These are phyloP conservation scores for Fusarium nodosum DNA, from an alignment of 2,329 filamentous ascomycete species.

Conservation along the genomic window DNA sequence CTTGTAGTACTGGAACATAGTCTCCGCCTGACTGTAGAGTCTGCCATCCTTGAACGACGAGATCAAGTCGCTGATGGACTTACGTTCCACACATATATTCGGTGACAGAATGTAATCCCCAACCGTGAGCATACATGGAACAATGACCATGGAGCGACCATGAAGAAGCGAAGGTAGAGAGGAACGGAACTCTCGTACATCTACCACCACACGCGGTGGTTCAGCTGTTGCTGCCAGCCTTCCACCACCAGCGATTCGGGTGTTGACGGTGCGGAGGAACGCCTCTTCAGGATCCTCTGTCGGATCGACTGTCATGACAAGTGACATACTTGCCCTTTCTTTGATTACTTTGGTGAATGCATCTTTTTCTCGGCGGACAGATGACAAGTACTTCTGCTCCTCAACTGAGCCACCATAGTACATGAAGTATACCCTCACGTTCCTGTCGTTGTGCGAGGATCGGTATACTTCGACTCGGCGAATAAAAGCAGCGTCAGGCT, in stretches of 20 bases:
- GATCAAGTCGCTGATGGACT: conserved; percentile 92
- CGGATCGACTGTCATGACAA: conserved; percentile 82
- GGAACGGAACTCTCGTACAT: conserved; percentile 95
- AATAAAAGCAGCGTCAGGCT: conserved; percentile 94
- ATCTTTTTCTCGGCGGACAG: conserved; percentile 95
- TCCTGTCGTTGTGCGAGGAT: conserved; percentile 90
- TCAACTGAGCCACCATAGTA: conserved; percentile 96
- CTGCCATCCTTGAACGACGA: conserved; percentile 92
- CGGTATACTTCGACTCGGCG: conserved; percentile 95
- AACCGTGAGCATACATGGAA: conserved; percentile 96
- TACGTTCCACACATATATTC: conserved; percentile 92
- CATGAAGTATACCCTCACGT: conserved; percentile 94
- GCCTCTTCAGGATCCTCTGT: conserved; percentile 87
- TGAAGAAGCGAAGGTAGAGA: conserved; percentile 92
- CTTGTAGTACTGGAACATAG: conserved; percentile 95
- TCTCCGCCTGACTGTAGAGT: conserved; percentile 90
- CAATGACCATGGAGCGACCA: conserved; percentile 86
- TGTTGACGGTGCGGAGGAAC: conserved; percentile 96
- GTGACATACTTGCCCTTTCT: conserved; percentile 91
- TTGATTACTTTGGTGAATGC: conserved; percentile 95
- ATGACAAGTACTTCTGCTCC: conserved; percentile 91
- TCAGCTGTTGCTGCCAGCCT: conserved; percentile 85
- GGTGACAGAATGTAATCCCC: conserved; percentile 96
- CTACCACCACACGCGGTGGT: conserved; percentile 91
- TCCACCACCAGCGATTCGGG: conserved; percentile 93